A percentile compares a stretch with the other conserved stretches of the same genome.
Evolutionary conservation across 116 monocot genomes (phyloP).

Genomic region (Dioscorea cayenensis): DNA sequence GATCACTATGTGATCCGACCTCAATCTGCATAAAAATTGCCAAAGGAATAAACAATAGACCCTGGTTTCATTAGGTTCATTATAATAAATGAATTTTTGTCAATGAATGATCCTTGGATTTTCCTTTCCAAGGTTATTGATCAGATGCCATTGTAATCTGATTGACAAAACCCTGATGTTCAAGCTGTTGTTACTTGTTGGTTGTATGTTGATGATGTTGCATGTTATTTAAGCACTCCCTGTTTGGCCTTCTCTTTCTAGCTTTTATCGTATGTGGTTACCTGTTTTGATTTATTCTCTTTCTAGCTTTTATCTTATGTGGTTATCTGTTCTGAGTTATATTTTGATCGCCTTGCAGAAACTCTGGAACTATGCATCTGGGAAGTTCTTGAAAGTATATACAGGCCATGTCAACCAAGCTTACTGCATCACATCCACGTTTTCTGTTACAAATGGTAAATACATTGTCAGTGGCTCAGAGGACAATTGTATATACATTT

Average conservation of each 20-base stretch:
- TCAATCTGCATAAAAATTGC: background rate
- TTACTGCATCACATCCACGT: slow-evolving; percentile 72
- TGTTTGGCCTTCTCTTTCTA: background rate
- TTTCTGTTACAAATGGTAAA: slow-evolving; percentile 83
- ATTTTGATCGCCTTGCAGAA: slow-evolving; percentile 40
- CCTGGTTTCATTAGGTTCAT: background rate
- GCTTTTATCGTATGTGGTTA: too few species aligned
- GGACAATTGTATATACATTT: slow-evolving; percentile 69
- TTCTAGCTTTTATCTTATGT: slow-evolving; percentile 4
- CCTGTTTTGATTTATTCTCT: too few species aligned
- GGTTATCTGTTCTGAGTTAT: background rate
- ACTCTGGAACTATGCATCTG: slow-evolving; percentile 56
- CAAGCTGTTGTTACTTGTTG: too few species aligned
- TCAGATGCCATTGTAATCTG: too few species aligned
- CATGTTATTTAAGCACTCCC: background rate
- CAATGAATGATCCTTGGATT: too few species aligned
- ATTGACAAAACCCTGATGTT: too few species aligned
- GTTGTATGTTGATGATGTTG: too few species aligned
- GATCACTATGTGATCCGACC: too few species aligned
- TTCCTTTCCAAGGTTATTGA: too few species aligned
- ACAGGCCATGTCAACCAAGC: slow-evolving; percentile 71
- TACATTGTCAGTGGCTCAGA: slow-evolving; percentile 86
- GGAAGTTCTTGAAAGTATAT: slow-evolving; percentile 69
- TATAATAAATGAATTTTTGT: too few species aligned
- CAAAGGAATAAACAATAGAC: background rate